Base-by-base conservation (phyloP, 345 rosid genomes). In the Linum lewisii region DNA sequence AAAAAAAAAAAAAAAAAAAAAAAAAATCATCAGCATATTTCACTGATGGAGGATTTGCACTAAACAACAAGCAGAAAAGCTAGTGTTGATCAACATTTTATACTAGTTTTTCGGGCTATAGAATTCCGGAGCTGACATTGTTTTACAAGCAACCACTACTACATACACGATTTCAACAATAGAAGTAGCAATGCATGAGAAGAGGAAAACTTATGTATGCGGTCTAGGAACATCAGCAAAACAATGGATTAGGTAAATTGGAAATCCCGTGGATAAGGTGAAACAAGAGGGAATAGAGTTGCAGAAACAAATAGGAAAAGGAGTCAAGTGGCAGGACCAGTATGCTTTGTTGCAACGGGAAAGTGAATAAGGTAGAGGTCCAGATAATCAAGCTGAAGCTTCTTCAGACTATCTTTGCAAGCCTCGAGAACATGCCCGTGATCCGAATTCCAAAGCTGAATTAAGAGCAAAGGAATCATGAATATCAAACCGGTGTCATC, bases 381-480 rank as follows among this genome's bases (percentile, higher is more conserved):
- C 49, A 91, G 82, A 66, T 88, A 91, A 62, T 91, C 88, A 44
- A 88, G 85, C 79, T 72, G 88, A 54, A 91, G 95, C 72, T 91
- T 88, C 74, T 88, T 84, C 61, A 88, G 77, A 72, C 98, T 88
- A 68, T 79, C 90, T 66, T 80, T 84, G 75, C 92, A 91, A 3
- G 96, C 96, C 78, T 88, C 96, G 7, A 78, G 47, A 44, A 82
- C 92, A 73, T 91, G 98, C 5, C 90, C 90, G 50, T 91, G 98
- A 60, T 91, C 95, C n/a, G 96, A 86, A 69, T 88, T 91, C 98
- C 98, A 91, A 14, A 91, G 85, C 98, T 91, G 83, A 42, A 1
- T 2, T 3, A 16, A 11, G 15, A 16, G 16, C 47, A 42, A 42
- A 16, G 47, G 47, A 16, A 11, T 42, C 18, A 6, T 42, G 47